Percentiles rank a stretch among this genome's conserved stretches.
Conservation (phyloP, 2,329 filamentous ascomycete genomes). For the Metarhizium rileyi region DNA sequence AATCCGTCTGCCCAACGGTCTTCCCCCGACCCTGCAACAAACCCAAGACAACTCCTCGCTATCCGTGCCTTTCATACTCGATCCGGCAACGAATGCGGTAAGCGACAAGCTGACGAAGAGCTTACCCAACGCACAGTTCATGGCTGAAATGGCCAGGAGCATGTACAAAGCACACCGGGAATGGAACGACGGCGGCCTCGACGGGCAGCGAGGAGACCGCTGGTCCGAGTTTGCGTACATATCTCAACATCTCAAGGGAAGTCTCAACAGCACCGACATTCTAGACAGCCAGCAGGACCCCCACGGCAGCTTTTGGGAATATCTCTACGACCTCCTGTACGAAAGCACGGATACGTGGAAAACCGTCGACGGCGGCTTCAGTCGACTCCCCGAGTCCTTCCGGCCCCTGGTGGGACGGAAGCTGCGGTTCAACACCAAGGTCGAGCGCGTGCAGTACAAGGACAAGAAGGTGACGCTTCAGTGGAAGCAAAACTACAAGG, state of each 20-base stretch:
- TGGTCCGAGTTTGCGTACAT: slow-evolving; percentile 58
- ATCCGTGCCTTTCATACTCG: slow-evolving; percentile 19
- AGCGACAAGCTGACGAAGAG: slow-evolving; percentile 26
- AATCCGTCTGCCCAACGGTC: slow-evolving; percentile 37
- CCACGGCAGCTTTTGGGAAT: slow-evolving; percentile 36
- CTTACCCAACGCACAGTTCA: slow-evolving; percentile 25
- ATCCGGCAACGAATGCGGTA: slow-evolving; percentile 24
- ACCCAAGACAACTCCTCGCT: slow-evolving; percentile 32
- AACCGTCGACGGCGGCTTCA: slow-evolving; percentile 5
- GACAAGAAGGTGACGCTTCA: slow-evolving; percentile 45
- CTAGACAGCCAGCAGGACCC: slow-evolving; percentile 21
- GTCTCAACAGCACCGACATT: slow-evolving; percentile 43
- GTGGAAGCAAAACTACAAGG: slow-evolving; percentile 39
- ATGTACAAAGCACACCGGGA: slow-evolving; percentile 35
- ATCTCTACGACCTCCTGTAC: slow-evolving; percentile 14
- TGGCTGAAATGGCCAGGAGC: slow-evolving; percentile 28
- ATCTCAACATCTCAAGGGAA: slow-evolving; percentile 45
- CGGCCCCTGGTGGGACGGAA: slow-evolving; percentile 48
- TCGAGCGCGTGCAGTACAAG: slow-evolving; percentile 47
- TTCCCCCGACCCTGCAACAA: slow-evolving; percentile 42
- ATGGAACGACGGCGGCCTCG: slow-evolving; percentile 24
- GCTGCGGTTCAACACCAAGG: slow-evolving; percentile 44
- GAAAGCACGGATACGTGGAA: slow-evolving; percentile 16
- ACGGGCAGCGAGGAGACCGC: slow-evolving; percentile 42
- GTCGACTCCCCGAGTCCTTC: slow-evolving; percentile 45